Percentiles rank a stretch among this genome's conserved stretches.
phyloP scores from a whole-genome alignment of 164 flowering plant species.

The Nymphaea thermarum region DNA sequence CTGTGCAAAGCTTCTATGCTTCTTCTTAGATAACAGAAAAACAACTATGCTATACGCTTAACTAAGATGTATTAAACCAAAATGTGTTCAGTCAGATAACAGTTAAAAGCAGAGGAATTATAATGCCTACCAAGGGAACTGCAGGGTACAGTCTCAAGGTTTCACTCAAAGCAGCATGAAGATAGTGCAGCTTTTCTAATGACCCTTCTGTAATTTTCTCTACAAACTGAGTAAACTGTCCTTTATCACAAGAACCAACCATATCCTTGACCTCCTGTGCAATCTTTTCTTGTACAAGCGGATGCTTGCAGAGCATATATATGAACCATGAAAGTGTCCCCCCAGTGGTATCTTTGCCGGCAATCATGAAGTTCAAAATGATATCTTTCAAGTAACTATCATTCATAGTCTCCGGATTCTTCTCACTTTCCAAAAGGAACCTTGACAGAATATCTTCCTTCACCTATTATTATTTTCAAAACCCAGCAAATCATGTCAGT shows the following conservation, averaged over 20 bases:
- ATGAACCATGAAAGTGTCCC: slow-evolving; percentile 43
- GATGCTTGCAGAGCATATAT: slow-evolving; percentile 47
- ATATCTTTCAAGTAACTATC: slow-evolving; percentile 40
- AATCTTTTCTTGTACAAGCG: slow-evolving; percentile 35
- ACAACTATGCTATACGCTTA: too few species aligned
- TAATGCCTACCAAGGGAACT: slow-evolving; percentile 53
- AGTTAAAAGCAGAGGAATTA: too few species aligned
- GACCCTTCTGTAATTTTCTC: slow-evolving; percentile 33
- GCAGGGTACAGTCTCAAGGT: slow-evolving; percentile 77
- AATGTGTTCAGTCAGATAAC: neutral
- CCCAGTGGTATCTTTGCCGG: slow-evolving; percentile 46
- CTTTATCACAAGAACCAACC: neutral
- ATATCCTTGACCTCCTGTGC: slow-evolving; percentile 23
- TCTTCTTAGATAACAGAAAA: too few species aligned
- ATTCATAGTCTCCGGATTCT: slow-evolving; percentile 25
- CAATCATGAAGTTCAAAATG: slow-evolving; percentile 34
- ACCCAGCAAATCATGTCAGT: neutral
- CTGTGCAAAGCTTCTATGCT: too few species aligned
- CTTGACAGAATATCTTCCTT: slow-evolving; percentile 46
- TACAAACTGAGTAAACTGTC: slow-evolving; percentile 3
- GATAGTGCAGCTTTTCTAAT: slow-evolving; percentile 65
- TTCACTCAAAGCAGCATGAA: slow-evolving; percentile 68
- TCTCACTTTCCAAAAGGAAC: slow-evolving; percentile 30
- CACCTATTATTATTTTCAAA: slow-evolving; percentile 7
- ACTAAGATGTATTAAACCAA: too few species aligned